Evolutionary conservation across 148 eudicot genomes (phyloP), one percentile per base, ranked within the genome.

Genomic region (Persicaria maculosa): DNA sequence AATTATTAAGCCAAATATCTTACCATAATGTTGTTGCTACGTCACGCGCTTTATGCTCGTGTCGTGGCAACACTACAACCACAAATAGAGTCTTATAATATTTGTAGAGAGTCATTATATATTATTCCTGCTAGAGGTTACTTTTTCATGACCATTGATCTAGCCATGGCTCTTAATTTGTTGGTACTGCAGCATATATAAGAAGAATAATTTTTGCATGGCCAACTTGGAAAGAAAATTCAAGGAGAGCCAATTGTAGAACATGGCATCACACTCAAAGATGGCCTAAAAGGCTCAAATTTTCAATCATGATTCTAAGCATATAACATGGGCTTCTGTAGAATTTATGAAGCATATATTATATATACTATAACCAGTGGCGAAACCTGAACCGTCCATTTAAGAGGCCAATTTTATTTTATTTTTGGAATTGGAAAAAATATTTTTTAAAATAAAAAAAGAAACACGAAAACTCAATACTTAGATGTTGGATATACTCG

Each of bases 41-140:
- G 40, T 17, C 45, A 64, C 69, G 14, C n/a, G 46, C 40, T 64
- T 14, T 43, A 19, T 57, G 70, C 70, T 65, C 19, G 16, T 36
- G 36, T 36, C 47, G 19, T 40, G 46, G 43, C 5, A 65, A 40
- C 45, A 65, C 15, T 14, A 43, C 70, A 36, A 43, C 70, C 70
- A 65, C 70, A 65, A 65, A 65, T 65, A 36, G 1, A 12, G 15
- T 65, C 70, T 65, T 40, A 36, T 65, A 12, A 59, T 64, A 31
- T 10, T 14, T 11, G 16, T 7, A 5, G 6, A 45, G 12, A 10
- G 14, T 40, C 1, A 40, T 64, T 40, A 65, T 40, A 43, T 54
- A 16, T 54, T 54, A 54, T 15, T 36, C 45, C 45, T 36, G 43
- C 1, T 5, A 12, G 7, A 62, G 9, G 6, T 43, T 5, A 14